Base-by-base conservation (phyloP, 345 rosid genomes). In the Nephelium lappaceum region DNA sequence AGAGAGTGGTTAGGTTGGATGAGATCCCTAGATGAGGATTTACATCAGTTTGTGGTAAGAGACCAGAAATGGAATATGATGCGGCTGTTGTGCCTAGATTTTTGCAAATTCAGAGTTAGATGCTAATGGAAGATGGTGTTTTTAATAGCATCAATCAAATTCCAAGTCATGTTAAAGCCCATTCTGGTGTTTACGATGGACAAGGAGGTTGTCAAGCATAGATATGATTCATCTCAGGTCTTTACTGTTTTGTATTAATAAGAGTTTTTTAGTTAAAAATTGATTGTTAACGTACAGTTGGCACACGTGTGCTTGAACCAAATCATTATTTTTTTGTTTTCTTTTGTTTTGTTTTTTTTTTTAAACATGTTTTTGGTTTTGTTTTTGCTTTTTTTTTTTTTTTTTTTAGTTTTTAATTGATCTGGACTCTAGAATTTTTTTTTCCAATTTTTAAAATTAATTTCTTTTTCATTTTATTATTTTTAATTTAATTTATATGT, bases 31-130 rank as follows among this genome's bases (percentile, higher is more conserved):
- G 85, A 6, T 92, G 91, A 85, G 98, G 97, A 70, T 79, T 81
- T 41, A 88, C 84, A 55, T 92, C 93, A 67, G 79, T 91, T 16
- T 81, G 95, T 69, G 97, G 97, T 24, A 86, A 86, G 78, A 89
- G 97, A 57, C 84, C 90, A 0, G 97, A 90, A 86, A 94, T 94
- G 97, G 97, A 94, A 88, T 97, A 92, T 88, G 82, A 92, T 15
- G 84, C 86, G 15, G 83, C 90, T 0, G 86, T 79, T 55, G 78
- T 88, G 68, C 95, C 97, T n/a, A 75, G 77, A 18, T 86, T 87
- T 78, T 65, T 88, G 86, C 85, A 85, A 71, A 83, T 86, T 25
- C 89, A 89, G 3, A 60, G 80, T 4, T 77, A 77, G 24, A 68
- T 80, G 81, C 70, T 85, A 15, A 78, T 76, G 70, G 85, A 76